These are phyloP conservation scores for Leptodermis oblonga DNA, from an alignment of 257 asterid species.

Conservation along the genomic window DNA sequence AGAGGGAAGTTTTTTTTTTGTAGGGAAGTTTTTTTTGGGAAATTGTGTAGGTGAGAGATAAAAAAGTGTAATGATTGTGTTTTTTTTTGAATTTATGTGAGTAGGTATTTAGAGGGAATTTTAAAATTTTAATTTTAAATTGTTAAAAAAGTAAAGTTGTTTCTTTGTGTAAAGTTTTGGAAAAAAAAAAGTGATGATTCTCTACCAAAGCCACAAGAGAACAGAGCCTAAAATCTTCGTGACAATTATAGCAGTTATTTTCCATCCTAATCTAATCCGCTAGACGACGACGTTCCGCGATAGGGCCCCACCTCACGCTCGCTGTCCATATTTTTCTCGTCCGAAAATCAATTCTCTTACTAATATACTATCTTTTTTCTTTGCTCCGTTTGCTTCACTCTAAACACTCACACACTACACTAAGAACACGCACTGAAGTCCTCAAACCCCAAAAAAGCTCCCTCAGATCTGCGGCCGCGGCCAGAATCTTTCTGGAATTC, in stretches of 20 bases:
- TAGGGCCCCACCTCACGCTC: constrained; percentile 18
- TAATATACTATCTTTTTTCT: not conserved
- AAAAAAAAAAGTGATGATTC: not conserved
- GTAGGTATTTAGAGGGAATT: too few species aligned
- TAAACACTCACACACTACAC: constrained; percentile 18
- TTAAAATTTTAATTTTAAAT: too few species aligned
- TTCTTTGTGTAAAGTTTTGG: too few species aligned
- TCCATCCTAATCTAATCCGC: not conserved
- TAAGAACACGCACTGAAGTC: constrained; percentile 5
- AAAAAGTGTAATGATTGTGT: too few species aligned
- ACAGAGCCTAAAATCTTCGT: not conserved
- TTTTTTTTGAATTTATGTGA: too few species aligned
- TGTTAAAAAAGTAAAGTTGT: too few species aligned
- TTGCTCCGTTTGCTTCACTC: constrained; percentile 9
- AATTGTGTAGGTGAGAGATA: too few species aligned
- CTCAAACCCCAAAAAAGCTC: not conserved
- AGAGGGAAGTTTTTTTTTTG: too few species aligned
- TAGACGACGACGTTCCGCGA: constrained; percentile 7
- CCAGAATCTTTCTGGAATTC: constrained; percentile 10
- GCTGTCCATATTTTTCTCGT: constrained; percentile 12
- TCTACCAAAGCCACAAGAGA: too few species aligned
- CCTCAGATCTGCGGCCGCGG: constrained; percentile 45
- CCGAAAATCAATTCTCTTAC: not conserved
- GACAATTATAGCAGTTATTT: constrained; percentile 10
- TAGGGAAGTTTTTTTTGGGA: too few species aligned